Conservation (phyloP, 2,329 filamentous ascomycete genomes). For the Escovopsis sp. region DNA sequence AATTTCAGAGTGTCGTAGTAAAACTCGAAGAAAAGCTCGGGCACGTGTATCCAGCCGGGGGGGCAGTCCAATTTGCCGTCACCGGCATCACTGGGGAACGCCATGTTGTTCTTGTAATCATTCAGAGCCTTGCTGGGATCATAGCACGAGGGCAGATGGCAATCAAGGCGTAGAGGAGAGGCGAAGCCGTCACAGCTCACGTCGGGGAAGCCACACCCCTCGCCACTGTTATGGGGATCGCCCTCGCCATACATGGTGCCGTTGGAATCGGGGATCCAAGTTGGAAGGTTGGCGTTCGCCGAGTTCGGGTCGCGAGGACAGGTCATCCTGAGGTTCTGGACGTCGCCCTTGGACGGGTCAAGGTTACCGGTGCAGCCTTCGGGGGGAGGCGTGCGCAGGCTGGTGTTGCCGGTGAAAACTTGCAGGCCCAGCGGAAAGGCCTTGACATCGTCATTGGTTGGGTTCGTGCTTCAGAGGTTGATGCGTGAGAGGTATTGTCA, state of each 20-base stretch:
- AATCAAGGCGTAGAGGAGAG: constrained; percentile 47
- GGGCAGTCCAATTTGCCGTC: constrained; percentile 40
- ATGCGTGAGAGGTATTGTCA: too few species aligned
- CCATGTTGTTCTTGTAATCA: constrained; percentile 50
- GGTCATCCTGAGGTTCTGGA: constrained; percentile 42
- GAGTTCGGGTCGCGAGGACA: constrained; percentile 38
- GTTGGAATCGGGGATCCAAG: constrained; percentile 39
- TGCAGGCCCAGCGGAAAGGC: constrained; percentile 57
- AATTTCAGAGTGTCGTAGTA: constrained; percentile 45
- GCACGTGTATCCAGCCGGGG: constrained; percentile 35
- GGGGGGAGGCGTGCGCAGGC: constrained; percentile 39
- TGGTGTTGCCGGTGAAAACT: constrained; percentile 53
- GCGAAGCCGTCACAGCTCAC: constrained; percentile 48
- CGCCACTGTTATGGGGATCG: constrained; percentile 36
- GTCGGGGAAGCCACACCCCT: constrained; percentile 53
- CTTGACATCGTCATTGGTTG: constrained; percentile 47
- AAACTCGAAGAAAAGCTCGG: constrained; percentile 42
- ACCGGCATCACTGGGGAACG: constrained; percentile 35
- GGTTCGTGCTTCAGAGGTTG: constrained; percentile 34
- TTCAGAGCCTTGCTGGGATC: constrained; percentile 44
- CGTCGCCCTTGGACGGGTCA: constrained; percentile 33
- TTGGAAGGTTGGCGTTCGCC: constrained; percentile 25
- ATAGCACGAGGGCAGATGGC: constrained; percentile 64
- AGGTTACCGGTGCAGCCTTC: constrained; percentile 33
- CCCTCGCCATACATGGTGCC: constrained; percentile 39